Evolutionary conservation across 2,329 filamentous ascomycete genomes (phyloP).

Genomic region (Mycosphaerella sp.): DNA sequence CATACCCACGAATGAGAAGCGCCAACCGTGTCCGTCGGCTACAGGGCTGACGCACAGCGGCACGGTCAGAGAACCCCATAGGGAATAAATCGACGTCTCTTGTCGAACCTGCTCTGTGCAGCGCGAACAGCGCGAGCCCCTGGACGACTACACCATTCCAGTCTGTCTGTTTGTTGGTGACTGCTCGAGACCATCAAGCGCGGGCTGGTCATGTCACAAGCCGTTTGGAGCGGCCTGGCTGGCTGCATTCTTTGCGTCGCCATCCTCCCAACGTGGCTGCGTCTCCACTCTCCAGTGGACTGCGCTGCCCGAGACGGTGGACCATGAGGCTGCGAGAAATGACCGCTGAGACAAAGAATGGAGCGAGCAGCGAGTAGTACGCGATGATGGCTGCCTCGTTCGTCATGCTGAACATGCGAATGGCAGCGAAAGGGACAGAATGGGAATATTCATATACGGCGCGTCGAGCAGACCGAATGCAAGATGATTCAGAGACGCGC

Average conservation of each 20-base stretch:
- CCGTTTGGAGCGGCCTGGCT: conserved; percentile 6
- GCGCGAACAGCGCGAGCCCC: background rate
- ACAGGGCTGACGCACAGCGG: conserved; percentile 1
- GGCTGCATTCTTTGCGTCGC: conserved; percentile 19
- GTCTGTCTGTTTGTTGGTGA: background rate
- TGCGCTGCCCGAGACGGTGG: conserved; percentile 9
- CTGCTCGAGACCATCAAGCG: conserved; percentile 1
- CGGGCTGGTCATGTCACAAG: conserved; percentile 14
- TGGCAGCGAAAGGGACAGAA: background rate
- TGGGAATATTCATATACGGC: background rate
- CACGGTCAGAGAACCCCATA: conserved; percentile 1
- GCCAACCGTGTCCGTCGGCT: conserved; percentile 1
- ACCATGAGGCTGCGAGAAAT: conserved; percentile 21
- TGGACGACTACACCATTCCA: conserved; percentile 3
- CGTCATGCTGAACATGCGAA: background rate
- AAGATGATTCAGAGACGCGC: conserved; percentile 7
- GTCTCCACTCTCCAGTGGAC: background rate
- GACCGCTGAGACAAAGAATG: conserved; percentile 19
- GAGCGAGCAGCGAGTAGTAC: conserved; percentile 3
- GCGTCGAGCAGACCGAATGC: background rate
- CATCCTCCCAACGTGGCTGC: background rate
- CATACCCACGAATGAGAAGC: conserved; percentile 1
- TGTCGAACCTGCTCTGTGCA: conserved; percentile 5
- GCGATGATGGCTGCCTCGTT: background rate
- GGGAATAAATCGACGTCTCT: conserved; percentile 1